A percentile compares a stretch with the other conserved stretches of the same genome.
Evolutionary conservation across 1,284 basidiomycete genomes (phyloP).

Genomic region (Cystobasidiaceae sp.): DNA sequence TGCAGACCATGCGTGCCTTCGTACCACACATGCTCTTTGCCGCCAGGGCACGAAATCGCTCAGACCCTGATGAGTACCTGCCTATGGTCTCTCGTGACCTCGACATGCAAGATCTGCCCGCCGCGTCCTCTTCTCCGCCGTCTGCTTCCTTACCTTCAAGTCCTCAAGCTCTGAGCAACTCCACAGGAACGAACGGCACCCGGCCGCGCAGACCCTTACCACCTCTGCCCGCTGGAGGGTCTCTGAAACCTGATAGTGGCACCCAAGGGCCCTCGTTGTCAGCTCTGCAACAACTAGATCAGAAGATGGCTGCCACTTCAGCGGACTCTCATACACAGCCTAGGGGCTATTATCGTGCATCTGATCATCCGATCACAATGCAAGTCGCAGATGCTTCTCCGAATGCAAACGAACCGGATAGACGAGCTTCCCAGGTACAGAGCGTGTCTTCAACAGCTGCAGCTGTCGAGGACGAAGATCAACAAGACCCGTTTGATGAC

Average conservation of each 20-base stretch:
- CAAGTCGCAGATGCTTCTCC: too few species aligned
- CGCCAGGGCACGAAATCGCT: slow-evolving; percentile 2
- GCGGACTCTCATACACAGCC: too few species aligned
- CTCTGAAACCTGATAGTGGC: background rate
- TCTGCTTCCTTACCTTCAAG: background rate
- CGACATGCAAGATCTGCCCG: background rate
- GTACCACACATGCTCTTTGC: slow-evolving; percentile 30
- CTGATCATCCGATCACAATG: background rate
- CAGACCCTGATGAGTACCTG: slow-evolving; percentile 16
- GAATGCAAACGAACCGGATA: too few species aligned
- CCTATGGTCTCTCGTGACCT: slow-evolving; percentile 23
- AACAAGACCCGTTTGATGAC: slow-evolving; percentile 28
- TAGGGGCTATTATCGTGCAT: background rate
- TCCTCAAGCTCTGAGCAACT: background rate
- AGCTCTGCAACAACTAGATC: slow-evolving; percentile 5
- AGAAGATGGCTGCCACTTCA: background rate
- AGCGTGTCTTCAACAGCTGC: slow-evolving; percentile 3
- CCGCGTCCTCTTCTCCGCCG: too few species aligned
- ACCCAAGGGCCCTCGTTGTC: background rate
- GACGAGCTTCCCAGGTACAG: too few species aligned
- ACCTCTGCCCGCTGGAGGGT: background rate
- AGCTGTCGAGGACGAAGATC: slow-evolving; percentile 20
- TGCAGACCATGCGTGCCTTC: too few species aligned
- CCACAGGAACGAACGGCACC: background rate
- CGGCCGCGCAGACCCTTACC: slow-evolving; percentile 13